Base-by-base conservation (phyloP, 2,329 filamentous ascomycete genomes). In the Penicillium hesseltinei region DNA sequence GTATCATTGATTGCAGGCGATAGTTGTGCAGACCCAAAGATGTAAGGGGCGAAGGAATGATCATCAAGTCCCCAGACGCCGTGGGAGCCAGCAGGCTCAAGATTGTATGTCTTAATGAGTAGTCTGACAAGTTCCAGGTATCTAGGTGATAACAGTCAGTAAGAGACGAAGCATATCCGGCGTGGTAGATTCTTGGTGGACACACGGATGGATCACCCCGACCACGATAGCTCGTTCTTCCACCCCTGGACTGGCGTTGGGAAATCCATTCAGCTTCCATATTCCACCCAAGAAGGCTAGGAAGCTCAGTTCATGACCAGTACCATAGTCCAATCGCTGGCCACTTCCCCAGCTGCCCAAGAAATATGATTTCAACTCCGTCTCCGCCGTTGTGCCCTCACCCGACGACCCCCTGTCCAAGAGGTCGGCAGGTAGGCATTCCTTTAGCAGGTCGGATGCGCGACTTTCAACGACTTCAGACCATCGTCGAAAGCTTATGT, bases 21-120 rank as follows among this genome's bases (percentile, higher is more conserved):
- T 40, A 95, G 81, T 71, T 99, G 94, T 0, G 94, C 92, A 2
- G 92, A 96, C 33, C 94, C 94, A 62, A 97, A 92, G 56, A 99
- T 91, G 74, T 97, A 99, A 0, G 94, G 90, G 27, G 94, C 75
- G 73, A 99, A 97, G 9, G 87, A 92, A 75, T 99, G 93, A 73
- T 99, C 94, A 71, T 99, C 94, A n/a, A 99, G 82, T 21, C 94
- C 94, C 94, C 94, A 99, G 21, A 99, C 94, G 3, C 94, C 94
- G 71, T 97, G 94, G 1, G 93, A 96, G 2, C 94, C 94, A 6
- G 94, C 94, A 4, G 94, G 94, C 71, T 99, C 94, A 21, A 99
- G 84, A 0, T 88, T 97, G 73, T 97, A 99, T 2, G 88, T 93
- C 50, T 91, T 80, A 66, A 99, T 97, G 10, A 99, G 81, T 42